phyloP scores from a whole-genome alignment of 106 monocot species.

The Dioscorea alata region DNA sequence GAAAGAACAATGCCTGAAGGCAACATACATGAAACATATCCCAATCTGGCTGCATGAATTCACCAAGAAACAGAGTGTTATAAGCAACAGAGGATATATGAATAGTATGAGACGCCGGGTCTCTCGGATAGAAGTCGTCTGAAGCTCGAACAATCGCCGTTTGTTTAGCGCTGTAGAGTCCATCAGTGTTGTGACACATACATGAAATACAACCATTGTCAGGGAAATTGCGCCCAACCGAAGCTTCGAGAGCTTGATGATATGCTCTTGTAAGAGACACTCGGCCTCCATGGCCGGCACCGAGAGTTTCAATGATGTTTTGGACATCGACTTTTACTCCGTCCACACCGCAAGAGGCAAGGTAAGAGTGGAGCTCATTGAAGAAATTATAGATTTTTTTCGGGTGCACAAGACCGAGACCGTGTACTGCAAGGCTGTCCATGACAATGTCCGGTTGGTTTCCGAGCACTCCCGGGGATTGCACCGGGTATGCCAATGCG shows the following conservation, averaged over 20 bases:
- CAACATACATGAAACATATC: constrained; percentile 76
- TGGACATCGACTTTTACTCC: constrained; percentile 77
- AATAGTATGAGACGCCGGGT: constrained; percentile 80
- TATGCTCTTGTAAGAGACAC: constrained; percentile 45
- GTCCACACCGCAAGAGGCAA: constrained; percentile 60
- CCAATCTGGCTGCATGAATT: constrained; percentile 92
- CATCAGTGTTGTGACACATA: constrained; percentile 84
- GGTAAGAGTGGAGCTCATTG: constrained; percentile 64
- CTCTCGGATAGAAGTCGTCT: constrained; percentile 76
- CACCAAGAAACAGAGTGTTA: constrained; percentile 73
- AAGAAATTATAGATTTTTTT: constrained; percentile 45
- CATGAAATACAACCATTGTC: constrained; percentile 70
- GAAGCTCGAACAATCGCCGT: constrained; percentile 70
- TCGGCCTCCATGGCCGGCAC: constrained; percentile 60
- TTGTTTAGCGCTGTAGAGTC: constrained; percentile 54
- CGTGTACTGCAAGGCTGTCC: constrained; percentile 48
- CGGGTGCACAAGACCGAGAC: constrained; percentile 62
- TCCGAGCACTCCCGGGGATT: constrained; percentile 51
- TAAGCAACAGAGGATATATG: constrained; percentile 80
- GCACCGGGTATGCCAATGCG: constrained; percentile 45
- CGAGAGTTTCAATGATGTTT: constrained; percentile 76
- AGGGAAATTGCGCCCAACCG: constrained; percentile 45
- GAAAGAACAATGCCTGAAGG: neutral
- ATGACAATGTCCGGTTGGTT: constrained; percentile 66
- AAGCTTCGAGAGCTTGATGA: constrained; percentile 59